Conservation (phyloP, 805 yeast genomes). For the Hanseniaspora valbyensis region DNA sequence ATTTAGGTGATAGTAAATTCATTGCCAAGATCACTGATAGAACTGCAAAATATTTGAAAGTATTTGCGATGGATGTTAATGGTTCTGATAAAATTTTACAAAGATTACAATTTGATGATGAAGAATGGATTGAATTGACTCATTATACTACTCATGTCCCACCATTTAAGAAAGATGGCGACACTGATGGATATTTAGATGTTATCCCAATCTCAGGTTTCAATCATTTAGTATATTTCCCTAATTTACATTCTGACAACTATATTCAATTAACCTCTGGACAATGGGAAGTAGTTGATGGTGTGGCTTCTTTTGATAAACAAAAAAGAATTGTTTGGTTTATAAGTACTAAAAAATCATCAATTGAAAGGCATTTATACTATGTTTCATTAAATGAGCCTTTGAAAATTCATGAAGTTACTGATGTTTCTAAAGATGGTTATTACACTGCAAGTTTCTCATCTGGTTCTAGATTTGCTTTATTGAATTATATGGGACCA, state of each 20-base stretch:
- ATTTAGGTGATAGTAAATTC: slow-evolving; percentile 50
- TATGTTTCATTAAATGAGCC: slow-evolving; percentile 45
- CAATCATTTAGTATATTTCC: slow-evolving; percentile 72
- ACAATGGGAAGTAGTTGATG: slow-evolving; percentile 80
- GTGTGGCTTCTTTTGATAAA: slow-evolving; percentile 52
- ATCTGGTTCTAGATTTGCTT: slow-evolving; percentile 59
- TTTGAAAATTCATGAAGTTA: slow-evolving; percentile 32
- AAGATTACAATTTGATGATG: slow-evolving; percentile 41
- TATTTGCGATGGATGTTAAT: slow-evolving; percentile 42
- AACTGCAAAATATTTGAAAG: slow-evolving; percentile 52
- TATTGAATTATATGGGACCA: slow-evolving; percentile 71
- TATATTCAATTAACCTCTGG: slow-evolving; percentile 62
- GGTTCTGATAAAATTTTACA: slow-evolving; percentile 1
- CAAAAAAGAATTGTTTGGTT: slow-evolving; percentile 44
- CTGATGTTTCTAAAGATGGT: slow-evolving; percentile 47
- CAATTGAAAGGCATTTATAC: slow-evolving; percentile 77
- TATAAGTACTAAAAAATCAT: slow-evolving; percentile 61
- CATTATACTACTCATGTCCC: slow-evolving; percentile 49
- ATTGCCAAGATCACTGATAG: slow-evolving; percentile 53
- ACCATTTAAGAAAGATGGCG: slow-evolving; percentile 34
- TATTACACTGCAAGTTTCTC: slow-evolving; percentile 68
- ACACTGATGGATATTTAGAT: slow-evolving; percentile 68
- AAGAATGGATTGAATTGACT: slow-evolving; percentile 69
- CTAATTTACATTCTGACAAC: slow-evolving; percentile 49
- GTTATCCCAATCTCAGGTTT: slow-evolving; percentile 52